These are phyloP conservation scores for Vaccinium corymbosum DNA, from an alignment of 148 eudicot species.

Conservation along the genomic window DNA sequence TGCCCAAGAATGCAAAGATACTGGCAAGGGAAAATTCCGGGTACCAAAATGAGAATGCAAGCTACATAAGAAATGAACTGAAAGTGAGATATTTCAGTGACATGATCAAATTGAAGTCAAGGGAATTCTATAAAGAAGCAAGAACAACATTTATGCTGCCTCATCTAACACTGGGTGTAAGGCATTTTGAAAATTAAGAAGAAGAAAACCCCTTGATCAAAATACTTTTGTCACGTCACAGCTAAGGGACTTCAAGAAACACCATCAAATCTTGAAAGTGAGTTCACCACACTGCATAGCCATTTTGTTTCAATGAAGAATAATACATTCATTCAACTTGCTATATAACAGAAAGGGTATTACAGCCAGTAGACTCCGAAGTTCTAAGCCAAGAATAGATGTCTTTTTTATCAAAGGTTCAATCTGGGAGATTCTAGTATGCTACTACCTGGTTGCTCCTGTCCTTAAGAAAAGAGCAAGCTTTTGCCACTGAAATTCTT, in stretches of 20 bases:
- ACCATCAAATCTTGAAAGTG: background rate
- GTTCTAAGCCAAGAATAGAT: background rate
- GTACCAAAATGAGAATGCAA: too few species aligned
- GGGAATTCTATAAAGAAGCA: background rate
- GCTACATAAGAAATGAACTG: too few species aligned
- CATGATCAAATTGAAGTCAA: slow-evolving; percentile 4
- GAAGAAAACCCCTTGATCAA: background rate
- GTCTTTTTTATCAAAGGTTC: background rate
- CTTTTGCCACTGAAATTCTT: slow-evolving; percentile 82
- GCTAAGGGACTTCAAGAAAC: background rate
- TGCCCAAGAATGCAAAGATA: background rate
- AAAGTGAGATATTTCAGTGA: background rate
- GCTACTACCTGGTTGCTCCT: slow-evolving; percentile 66
- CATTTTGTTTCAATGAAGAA: background rate
- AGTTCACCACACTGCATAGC: background rate
- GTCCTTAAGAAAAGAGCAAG: slow-evolving; percentile 75
- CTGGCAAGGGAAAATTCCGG: background rate
- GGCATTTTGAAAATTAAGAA: background rate
- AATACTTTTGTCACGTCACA: background rate
- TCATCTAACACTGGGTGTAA: background rate
- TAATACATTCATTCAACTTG: background rate
- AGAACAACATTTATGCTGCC: background rate
- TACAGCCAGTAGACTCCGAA: background rate
- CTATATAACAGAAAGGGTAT: background rate
- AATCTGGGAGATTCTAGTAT: slow-evolving; percentile 21